Base-by-base conservation (phyloP, 306 rosid genomes). In the Malus sieversii region DNA sequence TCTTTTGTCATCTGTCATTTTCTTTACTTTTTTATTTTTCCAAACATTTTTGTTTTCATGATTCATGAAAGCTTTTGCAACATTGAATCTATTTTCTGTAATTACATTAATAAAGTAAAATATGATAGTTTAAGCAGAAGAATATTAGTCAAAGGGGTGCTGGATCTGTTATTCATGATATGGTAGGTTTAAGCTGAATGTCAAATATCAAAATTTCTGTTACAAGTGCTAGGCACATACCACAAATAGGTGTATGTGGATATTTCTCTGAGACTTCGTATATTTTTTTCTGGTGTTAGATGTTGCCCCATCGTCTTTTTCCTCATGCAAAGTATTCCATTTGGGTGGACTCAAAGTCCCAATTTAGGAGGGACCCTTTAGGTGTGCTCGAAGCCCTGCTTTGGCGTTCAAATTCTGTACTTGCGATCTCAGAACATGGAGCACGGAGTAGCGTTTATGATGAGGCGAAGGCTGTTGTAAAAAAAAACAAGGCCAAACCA, bases 331-430 rank as follows among this genome's bases (percentile, higher is more conserved):
- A 90, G 79, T 92, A 90, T 90, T 95, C 98, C 66, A 89, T 95
- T 74, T 95, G 98, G 98, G 98, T 95, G 53, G 99, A 95, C 77
- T 92, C 99, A 16, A 92, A 95, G 85, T 90, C 98, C 83, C 99
- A 92, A 73, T 95, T 95, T 77, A 84, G 99, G 81, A 95, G 98
- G 82, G 99, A 92, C 67, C 97, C 99, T 38, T 77, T 92, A 75
- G 97, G 99, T 73, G 99, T 95, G 84, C 68, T 95, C 19, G 97
- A 95, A 87, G 89, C 87, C 33, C 97, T 92, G 65, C 97, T 95
- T 79, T 95, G 93, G 98, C 96, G 89, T 76, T 30, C 98, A 63
- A 86, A 87, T 78, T 84, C 91, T 77, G 68, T 88, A 51, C 89
- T 92, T 70, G 99, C 97, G 10, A 92, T 95, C 79, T 95, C 99